These are phyloP conservation scores for Sphaerulina musiva DNA, from an alignment of 2,329 filamentous ascomycete species.

Conservation along the genomic window DNA sequence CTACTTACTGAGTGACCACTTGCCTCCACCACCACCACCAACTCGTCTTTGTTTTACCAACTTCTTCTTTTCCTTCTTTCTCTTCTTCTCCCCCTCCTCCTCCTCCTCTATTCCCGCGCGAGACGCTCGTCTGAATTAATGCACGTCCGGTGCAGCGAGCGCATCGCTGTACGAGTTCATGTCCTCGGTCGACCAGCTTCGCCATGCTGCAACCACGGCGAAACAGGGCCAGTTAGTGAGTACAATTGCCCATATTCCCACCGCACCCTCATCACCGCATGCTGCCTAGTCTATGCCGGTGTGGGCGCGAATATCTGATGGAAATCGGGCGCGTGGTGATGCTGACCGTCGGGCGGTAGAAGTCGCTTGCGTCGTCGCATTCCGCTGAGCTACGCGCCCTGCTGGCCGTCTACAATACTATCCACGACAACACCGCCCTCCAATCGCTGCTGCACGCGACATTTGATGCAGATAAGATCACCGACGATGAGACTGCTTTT, in stretches of 20 bases:
- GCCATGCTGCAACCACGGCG: constrained; percentile 9
- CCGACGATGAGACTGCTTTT: constrained; percentile 13
- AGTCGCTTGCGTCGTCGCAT: constrained; percentile 13
- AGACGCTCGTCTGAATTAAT: constrained; percentile 31
- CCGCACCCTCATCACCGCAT: background rate
- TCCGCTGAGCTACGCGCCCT: constrained; percentile 10
- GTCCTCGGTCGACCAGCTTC: constrained; percentile 41
- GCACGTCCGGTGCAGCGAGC: constrained; percentile 41
- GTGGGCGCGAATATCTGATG: background rate
- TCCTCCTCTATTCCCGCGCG: constrained; percentile 24
- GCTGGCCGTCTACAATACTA: constrained; percentile 9
- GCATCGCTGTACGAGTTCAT: constrained; percentile 40
- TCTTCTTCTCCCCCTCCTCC: constrained; percentile 1
- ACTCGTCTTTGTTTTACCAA: too few species aligned
- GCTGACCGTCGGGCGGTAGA: background rate
- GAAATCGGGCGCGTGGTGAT: constrained; percentile 9
- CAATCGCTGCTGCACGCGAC: constrained; percentile 8
- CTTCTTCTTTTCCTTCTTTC: too few species aligned
- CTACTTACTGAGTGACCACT: too few species aligned
- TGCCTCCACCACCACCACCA: too few species aligned
- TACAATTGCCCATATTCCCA: constrained; percentile 5
- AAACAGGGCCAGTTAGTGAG: constrained; percentile 7
- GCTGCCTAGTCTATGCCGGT: background rate
- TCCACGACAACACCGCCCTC: constrained; percentile 12
- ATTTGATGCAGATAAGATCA: constrained; percentile 2